Evolutionary conservation across 169 alveolate genomes (phyloP).

Genomic region (Eimeria praecox): DNA sequence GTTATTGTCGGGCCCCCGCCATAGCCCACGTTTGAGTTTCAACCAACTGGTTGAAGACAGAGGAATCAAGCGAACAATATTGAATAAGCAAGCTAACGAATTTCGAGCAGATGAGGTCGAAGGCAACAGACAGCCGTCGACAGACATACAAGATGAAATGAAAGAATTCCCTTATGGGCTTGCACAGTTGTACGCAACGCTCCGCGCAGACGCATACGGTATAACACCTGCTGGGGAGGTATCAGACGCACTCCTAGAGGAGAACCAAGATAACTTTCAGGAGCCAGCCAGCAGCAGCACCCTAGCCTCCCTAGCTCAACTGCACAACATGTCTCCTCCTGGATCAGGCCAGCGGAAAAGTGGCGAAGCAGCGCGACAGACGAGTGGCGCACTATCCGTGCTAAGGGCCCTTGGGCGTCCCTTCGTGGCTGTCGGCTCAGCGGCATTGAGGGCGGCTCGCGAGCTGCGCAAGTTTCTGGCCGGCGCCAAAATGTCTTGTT

Average conservation of each 20-base stretch:
- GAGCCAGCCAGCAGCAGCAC: neutral
- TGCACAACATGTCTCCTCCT: neutral
- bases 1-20: neutral
- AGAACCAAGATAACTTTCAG: neutral
- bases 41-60: neutral
- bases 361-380: neutral
- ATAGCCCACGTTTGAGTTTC: neutral
- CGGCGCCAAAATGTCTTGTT: neutral
- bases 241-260: neutral
- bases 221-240: neutral
- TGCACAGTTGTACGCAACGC: neutral
- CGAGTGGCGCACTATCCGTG: neutral
- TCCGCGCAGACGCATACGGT: neutral
- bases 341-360: neutral
- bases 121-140: neutral
- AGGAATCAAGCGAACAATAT: neutral
- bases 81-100: neutral
- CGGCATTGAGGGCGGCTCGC: neutral
- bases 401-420: slow-evolving; percentile 3
- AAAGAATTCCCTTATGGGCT: neutral
- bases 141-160: neutral
- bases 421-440: slow-evolving; percentile 10
- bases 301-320: neutral
- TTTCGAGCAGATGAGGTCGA: neutral
- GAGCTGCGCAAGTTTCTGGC: neutral